These are phyloP conservation scores for Pyrrhoderma lamaoense DNA, from an alignment of 1,284 basidiomycete species.

Conservation along the genomic window DNA sequence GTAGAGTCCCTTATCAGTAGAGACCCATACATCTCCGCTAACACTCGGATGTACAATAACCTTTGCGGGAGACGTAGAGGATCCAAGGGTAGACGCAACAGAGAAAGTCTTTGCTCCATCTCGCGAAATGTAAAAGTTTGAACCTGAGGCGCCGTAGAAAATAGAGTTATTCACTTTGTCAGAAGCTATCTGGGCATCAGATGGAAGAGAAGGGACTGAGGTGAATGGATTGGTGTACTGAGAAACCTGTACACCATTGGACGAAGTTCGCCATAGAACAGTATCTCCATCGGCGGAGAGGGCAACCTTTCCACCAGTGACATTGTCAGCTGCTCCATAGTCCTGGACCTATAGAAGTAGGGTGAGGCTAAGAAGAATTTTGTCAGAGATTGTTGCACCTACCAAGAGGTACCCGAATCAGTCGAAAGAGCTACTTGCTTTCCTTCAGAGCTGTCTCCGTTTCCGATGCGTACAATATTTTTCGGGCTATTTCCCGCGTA, in stretches of 20 bases:
- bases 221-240: slow-evolving; percentile 42
- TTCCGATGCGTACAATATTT: slow-evolving; percentile 48
- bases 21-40: slow-evolving; percentile 54
- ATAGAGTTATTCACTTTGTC: slow-evolving; percentile 51
- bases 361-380: not conserved
- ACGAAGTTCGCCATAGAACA: slow-evolving; percentile 48
- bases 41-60: slow-evolving; percentile 46
- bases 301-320: slow-evolving; percentile 49
- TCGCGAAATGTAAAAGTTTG: slow-evolving; percentile 50
- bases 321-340: slow-evolving; percentile 45
- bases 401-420: slow-evolving; percentile 48
- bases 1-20: slow-evolving; percentile 53
- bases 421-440: slow-evolving; percentile 51
- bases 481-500: slow-evolving; percentile 50
- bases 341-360: slow-evolving; percentile 28
- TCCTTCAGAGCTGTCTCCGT: slow-evolving; percentile 36
- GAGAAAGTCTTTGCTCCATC: slow-evolving; percentile 49
- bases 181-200: slow-evolving; percentile 47
- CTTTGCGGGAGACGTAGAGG: slow-evolving; percentile 42
- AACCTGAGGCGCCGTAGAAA: slow-evolving; percentile 50
- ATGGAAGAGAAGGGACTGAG: slow-evolving; percentile 43
- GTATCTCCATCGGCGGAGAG: slow-evolving; percentile 50
- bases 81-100: slow-evolving; percentile 36
- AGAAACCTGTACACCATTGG: slow-evolving; percentile 45
- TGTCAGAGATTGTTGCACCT: slow-evolving; percentile 14